A percentile compares a stretch with the other conserved stretches of the same genome.
These are phyloP conservation scores for Imleria badia DNA, from an alignment of 768 basidiomycete genomes.

Conservation along the genomic window DNA sequence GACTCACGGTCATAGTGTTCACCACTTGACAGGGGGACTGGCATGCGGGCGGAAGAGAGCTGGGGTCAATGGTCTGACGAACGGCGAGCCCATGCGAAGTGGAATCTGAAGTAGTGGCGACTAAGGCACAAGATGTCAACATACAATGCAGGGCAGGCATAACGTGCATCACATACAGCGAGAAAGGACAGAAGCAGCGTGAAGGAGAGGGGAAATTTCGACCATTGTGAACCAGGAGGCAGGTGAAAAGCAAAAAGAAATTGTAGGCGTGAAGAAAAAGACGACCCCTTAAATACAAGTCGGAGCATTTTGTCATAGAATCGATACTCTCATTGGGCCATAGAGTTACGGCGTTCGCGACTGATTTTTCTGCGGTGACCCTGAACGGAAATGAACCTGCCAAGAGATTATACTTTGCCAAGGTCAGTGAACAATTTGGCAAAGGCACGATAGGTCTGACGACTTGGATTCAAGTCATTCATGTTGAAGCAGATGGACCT, in stretches of 20 bases:
- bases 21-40: slow-evolving; percentile 23
- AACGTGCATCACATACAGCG: slow-evolving; percentile 8
- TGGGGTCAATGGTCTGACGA: slow-evolving; percentile 18
- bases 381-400: neutral
- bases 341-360: neutral
- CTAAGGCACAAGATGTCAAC: neutral
- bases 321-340: neutral
- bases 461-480: neutral
- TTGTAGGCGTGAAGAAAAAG: neutral
- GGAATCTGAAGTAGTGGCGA: neutral
- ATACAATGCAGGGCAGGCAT: neutral
- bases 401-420: neutral
- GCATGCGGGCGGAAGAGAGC: slow-evolving; percentile 16
- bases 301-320: neutral
- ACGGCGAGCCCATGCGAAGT: slow-evolving; percentile 12
- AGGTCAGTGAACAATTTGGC: too few species aligned
- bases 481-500: neutral
- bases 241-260: neutral
- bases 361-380: neutral
- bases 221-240: slow-evolving; percentile 16
- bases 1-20: slow-evolving; percentile 18
- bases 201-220: slow-evolving; percentile 19
- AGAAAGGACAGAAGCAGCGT: slow-evolving; percentile 5
- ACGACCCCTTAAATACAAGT: neutral
- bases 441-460: neutral